phyloP scores from a whole-genome alignment of 495 filamentous ascomycete genomes.

The Annulohypoxylon stygium region DNA sequence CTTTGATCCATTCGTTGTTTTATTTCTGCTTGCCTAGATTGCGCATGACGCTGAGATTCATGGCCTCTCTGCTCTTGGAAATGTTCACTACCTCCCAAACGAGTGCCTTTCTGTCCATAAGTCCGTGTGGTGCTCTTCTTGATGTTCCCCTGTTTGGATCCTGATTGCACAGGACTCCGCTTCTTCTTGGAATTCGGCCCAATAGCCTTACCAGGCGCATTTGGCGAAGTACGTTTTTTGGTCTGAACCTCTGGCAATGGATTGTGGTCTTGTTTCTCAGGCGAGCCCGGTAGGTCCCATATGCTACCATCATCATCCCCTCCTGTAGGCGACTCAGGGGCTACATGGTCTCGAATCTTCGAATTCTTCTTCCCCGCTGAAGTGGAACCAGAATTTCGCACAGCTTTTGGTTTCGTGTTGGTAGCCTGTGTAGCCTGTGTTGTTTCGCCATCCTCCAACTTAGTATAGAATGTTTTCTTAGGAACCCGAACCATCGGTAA shows the following conservation, averaged over 20 bases:
- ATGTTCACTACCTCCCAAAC: not conserved
- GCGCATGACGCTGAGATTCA: not conserved
- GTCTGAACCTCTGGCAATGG: not conserved
- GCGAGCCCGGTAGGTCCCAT: constrained; percentile 5
- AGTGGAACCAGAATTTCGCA: not conserved
- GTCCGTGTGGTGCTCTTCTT: constrained; percentile 11
- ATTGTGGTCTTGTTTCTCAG: constrained; percentile 10
- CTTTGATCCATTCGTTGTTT: constrained; percentile 9
- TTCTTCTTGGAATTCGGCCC: constrained; percentile 40
- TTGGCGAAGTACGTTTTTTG: not conserved
- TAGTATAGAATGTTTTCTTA: constrained; percentile 35
- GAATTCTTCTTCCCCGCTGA: constrained; percentile 5
- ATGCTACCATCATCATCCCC: not conserved
- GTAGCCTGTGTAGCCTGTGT: not conserved
- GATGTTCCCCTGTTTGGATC: not conserved
- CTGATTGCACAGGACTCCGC: constrained; percentile 21
- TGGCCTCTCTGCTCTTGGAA: not conserved
- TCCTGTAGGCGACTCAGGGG: not conserved
- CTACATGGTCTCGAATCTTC: not conserved
- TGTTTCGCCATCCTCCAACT: not conserved
- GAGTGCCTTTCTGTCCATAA: constrained; percentile 11
- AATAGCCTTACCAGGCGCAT: not conserved
- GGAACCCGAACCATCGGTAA: constrained; percentile 12
- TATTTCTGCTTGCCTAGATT: not conserved
- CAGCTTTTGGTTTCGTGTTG: not conserved